A percentile compares a stretch with the other conserved stretches of the same genome.
These are phyloP conservation scores for Heliosperma pusillum DNA, from an alignment of 148 eudicot genomes.

Conservation along the genomic window DNA sequence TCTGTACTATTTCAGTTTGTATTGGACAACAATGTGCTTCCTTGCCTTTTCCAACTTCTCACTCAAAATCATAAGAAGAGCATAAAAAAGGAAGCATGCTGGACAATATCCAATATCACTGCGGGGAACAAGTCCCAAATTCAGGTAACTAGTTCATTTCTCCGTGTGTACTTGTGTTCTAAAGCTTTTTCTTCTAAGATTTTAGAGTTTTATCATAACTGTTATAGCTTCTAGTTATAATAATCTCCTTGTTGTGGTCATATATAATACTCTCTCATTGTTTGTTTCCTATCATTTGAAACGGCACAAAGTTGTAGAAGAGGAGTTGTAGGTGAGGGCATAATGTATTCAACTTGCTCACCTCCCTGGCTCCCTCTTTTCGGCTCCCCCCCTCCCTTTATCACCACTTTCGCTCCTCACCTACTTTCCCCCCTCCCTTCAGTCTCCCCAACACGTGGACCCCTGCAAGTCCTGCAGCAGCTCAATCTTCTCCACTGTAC, in stretches of 20 bases:
- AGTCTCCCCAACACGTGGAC: too few species aligned
- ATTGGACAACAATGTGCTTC: conserved; percentile 67
- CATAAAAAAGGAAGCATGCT: conserved; percentile 82
- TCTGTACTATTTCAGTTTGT: conserved; percentile 46
- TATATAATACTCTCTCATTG: neutral
- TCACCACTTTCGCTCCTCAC: neutral
- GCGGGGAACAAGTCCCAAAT: conserved; percentile 75
- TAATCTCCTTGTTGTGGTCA: neutral
- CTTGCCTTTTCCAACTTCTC: conserved; percentile 57
- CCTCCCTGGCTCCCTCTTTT: neutral
- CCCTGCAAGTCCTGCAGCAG: too few species aligned
- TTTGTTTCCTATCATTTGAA: neutral
- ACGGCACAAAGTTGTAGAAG: neutral
- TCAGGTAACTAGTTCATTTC: conserved; percentile 47
- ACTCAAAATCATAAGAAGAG: conserved; percentile 66
- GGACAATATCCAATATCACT: conserved; percentile 82
- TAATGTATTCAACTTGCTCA: neutral
- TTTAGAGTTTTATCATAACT: neutral
- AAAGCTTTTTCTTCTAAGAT: neutral
- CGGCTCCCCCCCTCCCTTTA: too few species aligned
- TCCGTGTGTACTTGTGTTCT: neutral
- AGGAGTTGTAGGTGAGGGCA: neutral
- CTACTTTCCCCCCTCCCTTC: neutral
- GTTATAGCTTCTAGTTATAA: neutral
- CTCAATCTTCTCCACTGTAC: too few species aligned